These are phyloP conservation scores for Thamnidium elegans DNA, from an alignment of 192 early-diverging fungal genomes.

Conservation along the genomic window DNA sequence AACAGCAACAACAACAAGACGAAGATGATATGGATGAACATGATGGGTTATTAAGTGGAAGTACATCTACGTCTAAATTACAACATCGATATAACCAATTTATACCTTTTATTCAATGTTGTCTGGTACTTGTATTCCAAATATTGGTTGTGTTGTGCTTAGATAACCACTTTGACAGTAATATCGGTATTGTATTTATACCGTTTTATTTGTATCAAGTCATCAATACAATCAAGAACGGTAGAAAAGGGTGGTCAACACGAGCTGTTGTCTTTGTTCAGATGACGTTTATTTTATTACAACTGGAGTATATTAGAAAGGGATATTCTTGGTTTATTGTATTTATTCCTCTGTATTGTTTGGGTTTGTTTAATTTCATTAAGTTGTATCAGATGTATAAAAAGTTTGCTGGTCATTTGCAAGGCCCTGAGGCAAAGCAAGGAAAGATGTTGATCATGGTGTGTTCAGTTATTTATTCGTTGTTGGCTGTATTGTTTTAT, in stretches of 20 bases:
- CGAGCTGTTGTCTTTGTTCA: slow-evolving; percentile 5
- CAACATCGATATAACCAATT: neutral
- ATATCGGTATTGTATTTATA: slow-evolving; percentile 61
- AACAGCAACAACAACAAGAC: slow-evolving; percentile 37
- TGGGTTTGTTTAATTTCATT: slow-evolving; percentile 48
- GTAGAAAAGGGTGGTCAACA: neutral
- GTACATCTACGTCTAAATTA: neutral
- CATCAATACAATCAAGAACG: slow-evolving; percentile 50
- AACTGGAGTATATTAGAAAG: slow-evolving; percentile 39
- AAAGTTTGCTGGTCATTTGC: slow-evolving; percentile 26
- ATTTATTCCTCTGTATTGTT: slow-evolving; percentile 61
- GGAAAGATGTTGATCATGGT: slow-evolving; percentile 43
- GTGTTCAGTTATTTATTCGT: slow-evolving; percentile 17
- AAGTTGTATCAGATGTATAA: slow-evolving; percentile 40
- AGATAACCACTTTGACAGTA: slow-evolving; percentile 56
- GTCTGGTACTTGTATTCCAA: slow-evolving; percentile 65
- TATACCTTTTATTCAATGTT: neutral
- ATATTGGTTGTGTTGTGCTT: slow-evolving; percentile 64
- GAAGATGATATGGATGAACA: slow-evolving; percentile 20
- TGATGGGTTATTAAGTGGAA: slow-evolving; percentile 40
- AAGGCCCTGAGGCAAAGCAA: slow-evolving; percentile 35
- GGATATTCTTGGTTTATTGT: slow-evolving; percentile 55
- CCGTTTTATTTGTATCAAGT: slow-evolving; percentile 77
- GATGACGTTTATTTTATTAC: slow-evolving; percentile 41
- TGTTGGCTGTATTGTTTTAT: slow-evolving; percentile 38